A percentile compares a stretch with the other conserved stretches of the same genome.
Evolutionary conservation across 2,329 filamentous ascomycete genomes (phyloP).

Genomic region (Ceratocystis cubensis): DNA sequence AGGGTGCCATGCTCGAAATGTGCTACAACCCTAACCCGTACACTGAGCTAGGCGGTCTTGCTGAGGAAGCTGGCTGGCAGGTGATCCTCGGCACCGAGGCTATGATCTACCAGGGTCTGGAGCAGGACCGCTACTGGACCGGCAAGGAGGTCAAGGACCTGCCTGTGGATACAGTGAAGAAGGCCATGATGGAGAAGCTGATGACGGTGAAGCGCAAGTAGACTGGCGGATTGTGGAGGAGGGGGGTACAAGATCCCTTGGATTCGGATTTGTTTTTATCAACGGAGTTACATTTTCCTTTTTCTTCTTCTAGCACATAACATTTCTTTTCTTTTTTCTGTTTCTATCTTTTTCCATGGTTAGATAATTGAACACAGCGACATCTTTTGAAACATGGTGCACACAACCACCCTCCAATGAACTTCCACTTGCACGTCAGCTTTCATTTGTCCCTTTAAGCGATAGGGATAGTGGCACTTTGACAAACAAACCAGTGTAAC

Average conservation of each 20-base stretch:
- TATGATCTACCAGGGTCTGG: conserved; percentile 63
- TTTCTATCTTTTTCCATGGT: not conserved
- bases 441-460: not conserved
- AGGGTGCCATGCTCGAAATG: conserved; percentile 67
- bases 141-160: conserved; percentile 45
- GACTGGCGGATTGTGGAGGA: not conserved
- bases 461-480: not conserved
- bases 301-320: not conserved
- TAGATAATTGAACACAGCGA: conserved; percentile 2
- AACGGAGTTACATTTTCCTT: not conserved
- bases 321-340: not conserved
- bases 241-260: not conserved
- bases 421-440: not conserved
- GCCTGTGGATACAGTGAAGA: conserved; percentile 47
- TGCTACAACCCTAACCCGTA: conserved; percentile 65
- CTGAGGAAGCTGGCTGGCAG: conserved; percentile 52
- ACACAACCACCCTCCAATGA: not conserved
- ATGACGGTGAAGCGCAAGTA: conserved; percentile 8
- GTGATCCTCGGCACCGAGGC: conserved; percentile 66
- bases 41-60: conserved; percentile 52
- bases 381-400: not conserved
- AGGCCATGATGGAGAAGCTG: conserved; percentile 26
- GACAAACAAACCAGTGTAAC: not conserved
- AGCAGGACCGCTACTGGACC: conserved; percentile 56
- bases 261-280: not conserved